Percentiles rank a stretch among this genome's conserved stretches.
Evolutionary conservation across 1,284 basidiomycete genomes (phyloP).

Genomic region (Tilletiaria anomala): DNA sequence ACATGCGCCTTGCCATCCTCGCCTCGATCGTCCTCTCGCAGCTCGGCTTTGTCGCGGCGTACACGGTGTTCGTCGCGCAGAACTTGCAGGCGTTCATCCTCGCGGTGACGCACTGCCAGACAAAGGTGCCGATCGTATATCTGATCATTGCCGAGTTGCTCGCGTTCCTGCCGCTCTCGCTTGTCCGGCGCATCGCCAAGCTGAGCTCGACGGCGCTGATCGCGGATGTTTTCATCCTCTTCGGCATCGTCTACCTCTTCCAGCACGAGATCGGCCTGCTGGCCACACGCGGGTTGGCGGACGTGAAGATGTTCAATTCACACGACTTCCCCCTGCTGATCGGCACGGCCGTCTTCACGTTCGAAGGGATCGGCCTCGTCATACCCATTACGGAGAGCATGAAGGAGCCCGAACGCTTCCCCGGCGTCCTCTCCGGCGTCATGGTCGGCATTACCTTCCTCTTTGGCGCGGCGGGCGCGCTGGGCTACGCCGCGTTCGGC

Average conservation of each 20-base stretch:
- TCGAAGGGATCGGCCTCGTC: slow-evolving; percentile 91
- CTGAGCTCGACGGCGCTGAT: slow-evolving; percentile 79
- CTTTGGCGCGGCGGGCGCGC: slow-evolving; percentile 75
- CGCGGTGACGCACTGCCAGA: slow-evolving; percentile 65
- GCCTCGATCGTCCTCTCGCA: slow-evolving; percentile 79
- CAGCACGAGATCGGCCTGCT: slow-evolving; percentile 31
- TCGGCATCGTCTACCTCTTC: slow-evolving; percentile 49
- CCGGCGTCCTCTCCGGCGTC: slow-evolving; percentile 69
- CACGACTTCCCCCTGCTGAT: slow-evolving; percentile 81
- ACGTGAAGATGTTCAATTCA: slow-evolving; percentile 74
- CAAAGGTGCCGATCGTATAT: slow-evolving; percentile 55
- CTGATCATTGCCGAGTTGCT: slow-evolving; percentile 72
- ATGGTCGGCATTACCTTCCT: slow-evolving; percentile 67
- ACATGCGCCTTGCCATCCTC: slow-evolving; percentile 81
- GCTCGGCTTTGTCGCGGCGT: slow-evolving; percentile 70
- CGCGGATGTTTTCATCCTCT: slow-evolving; percentile 87
- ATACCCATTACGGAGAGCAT: slow-evolving; percentile 96
- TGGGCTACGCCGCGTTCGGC: slow-evolving; percentile 81
- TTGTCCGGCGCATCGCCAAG: slow-evolving; percentile 46
- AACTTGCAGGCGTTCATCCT: slow-evolving; percentile 69
- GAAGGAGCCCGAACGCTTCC: slow-evolving; percentile 78
- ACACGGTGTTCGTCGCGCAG: slow-evolving; percentile 90
- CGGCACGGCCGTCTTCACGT: slow-evolving; percentile 96
- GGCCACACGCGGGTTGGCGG: slow-evolving; percentile 41
- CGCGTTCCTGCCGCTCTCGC: slow-evolving; percentile 49